Evolutionary conservation across 306 rosid species (phyloP).

Genomic region (Pterocarpus macrocarpus): DNA sequence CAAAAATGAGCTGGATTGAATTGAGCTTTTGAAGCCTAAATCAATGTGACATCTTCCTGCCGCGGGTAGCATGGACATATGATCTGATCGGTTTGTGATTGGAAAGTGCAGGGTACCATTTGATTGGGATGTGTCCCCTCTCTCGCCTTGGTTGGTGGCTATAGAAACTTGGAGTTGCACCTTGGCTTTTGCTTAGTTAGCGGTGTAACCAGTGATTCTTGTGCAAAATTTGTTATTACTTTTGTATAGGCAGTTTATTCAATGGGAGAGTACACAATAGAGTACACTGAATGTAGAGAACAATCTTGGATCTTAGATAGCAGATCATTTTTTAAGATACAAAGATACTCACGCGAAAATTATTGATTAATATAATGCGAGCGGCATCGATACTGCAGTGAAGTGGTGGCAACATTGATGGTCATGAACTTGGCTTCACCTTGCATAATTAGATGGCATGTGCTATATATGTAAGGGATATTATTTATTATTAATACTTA

Average conservation of each 20-base stretch:
- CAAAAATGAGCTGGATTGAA: slow-evolving; percentile 33
- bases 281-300: slow-evolving; percentile 13
- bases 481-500: too few species aligned
- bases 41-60: not conserved
- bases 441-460: not conserved
- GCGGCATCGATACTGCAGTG: not conserved
- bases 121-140: slow-evolving; percentile 39
- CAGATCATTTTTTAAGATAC: not conserved
- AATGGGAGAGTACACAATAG: slow-evolving; percentile 11
- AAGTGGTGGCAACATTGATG: not conserved
- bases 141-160: slow-evolving; percentile 20
- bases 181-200: slow-evolving; percentile 30
- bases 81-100: slow-evolving; percentile 30
- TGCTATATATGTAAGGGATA: not conserved
- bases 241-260: slow-evolving; percentile 35
- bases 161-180: slow-evolving; percentile 29
- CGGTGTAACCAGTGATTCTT: slow-evolving; percentile 15
- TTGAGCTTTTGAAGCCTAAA: slow-evolving; percentile 34
- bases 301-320: slow-evolving; percentile 40
- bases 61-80: slow-evolving; percentile 24
- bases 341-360: not conserved
- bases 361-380: not conserved
- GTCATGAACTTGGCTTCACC: not conserved
- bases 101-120: slow-evolving; percentile 20
- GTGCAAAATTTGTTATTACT: slow-evolving; percentile 2